Percentiles rank a stretch among this genome's conserved stretches.
Conservation (phyloP, 2,329 filamentous ascomycete genomes). For the Rhynchosporium secalis region DNA sequence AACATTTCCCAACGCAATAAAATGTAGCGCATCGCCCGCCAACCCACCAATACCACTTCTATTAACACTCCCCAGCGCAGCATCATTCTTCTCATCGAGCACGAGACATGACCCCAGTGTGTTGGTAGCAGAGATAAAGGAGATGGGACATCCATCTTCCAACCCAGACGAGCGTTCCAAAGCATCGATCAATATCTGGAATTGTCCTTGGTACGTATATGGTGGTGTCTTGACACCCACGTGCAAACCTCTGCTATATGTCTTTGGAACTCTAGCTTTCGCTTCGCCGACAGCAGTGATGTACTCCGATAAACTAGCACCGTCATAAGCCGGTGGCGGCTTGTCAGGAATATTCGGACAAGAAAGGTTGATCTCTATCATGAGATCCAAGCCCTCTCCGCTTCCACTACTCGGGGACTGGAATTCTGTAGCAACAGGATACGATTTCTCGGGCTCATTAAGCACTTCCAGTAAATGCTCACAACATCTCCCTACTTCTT, state of each 20-base stretch:
- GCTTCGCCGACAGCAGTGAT: constrained; percentile 42
- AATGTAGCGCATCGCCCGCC: constrained; percentile 71
- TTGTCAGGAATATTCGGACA: constrained; percentile 72
- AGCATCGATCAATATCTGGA: constrained; percentile 54
- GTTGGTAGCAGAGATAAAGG: constrained; percentile 74
- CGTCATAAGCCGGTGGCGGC: constrained; percentile 70
- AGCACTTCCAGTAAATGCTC: constrained; percentile 41
- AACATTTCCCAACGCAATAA: constrained; percentile 74
- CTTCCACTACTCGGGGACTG: not conserved
- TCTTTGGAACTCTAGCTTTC: not conserved
- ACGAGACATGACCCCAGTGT: constrained; percentile 70
- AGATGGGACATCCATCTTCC: constrained; percentile 47
- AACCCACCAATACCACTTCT: constrained; percentile 66
- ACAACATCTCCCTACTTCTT: constrained; percentile 60
- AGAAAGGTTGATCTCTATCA: constrained; percentile 75
- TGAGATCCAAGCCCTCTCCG: constrained; percentile 34
- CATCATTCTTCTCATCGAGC: constrained; percentile 42
- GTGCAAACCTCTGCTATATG: constrained; percentile 16
- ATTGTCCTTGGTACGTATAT: constrained; percentile 71
- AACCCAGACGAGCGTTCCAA: constrained; percentile 41
- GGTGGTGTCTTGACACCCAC: constrained; percentile 75
- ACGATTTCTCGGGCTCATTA: constrained; percentile 17
- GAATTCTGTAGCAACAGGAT: constrained; percentile 33
- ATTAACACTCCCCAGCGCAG: constrained; percentile 52
- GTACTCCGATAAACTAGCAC: constrained; percentile 53